A percentile compares a stretch with the other conserved stretches of the same genome.
phyloP scores from a whole-genome alignment of 768 basidiomycete species.

The Sarcodon aspratus region DNA sequence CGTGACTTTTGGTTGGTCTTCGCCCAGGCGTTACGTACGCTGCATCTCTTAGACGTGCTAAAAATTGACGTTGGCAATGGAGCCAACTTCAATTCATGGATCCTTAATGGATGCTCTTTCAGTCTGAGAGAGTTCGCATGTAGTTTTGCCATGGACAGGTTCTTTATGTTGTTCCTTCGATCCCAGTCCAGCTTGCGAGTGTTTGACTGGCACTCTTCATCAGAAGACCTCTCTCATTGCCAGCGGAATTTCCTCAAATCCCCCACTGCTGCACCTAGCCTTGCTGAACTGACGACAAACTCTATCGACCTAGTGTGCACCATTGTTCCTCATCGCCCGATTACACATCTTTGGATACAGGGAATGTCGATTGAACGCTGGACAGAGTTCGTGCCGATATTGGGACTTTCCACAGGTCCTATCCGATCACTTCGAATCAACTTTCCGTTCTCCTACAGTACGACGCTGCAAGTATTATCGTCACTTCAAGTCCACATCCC shows the following conservation, averaged over 20 bases:
- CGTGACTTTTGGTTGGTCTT: slow-evolving; percentile 8
- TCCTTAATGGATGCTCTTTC: slow-evolving; percentile 7
- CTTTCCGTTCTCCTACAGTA: slow-evolving; percentile 5
- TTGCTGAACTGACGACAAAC: slow-evolving; percentile 6
- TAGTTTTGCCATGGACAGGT: slow-evolving; percentile 8
- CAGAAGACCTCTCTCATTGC: slow-evolving; percentile 1
- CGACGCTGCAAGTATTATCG: slow-evolving; percentile 1
- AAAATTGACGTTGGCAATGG: slow-evolving; percentile 3
- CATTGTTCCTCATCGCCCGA: slow-evolving; percentile 3
- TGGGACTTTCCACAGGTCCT: not conserved
- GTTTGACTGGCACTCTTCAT: slow-evolving; percentile 6
- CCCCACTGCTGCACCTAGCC: slow-evolving; percentile 1
- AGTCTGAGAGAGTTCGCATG: slow-evolving; percentile 5
- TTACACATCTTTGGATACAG: slow-evolving; percentile 10
- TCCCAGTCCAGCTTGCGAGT: slow-evolving; percentile 4
- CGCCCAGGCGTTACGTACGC: slow-evolving; percentile 5
- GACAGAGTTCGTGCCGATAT: slow-evolving; percentile 3
- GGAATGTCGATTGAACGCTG: slow-evolving; percentile 6
- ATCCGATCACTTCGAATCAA: slow-evolving; percentile 8
- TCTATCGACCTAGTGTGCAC: slow-evolving; percentile 5
- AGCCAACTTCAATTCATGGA: slow-evolving; percentile 7
- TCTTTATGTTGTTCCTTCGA: slow-evolving; percentile 5
- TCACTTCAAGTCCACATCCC: slow-evolving; percentile 5
- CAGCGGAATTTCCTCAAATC: not conserved
- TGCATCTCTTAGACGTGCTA: slow-evolving; percentile 8